Evolutionary conservation across 768 basidiomycete species (phyloP), one percentile per base, ranked within the genome.

Genomic region (Mycena indigotica): DNA sequence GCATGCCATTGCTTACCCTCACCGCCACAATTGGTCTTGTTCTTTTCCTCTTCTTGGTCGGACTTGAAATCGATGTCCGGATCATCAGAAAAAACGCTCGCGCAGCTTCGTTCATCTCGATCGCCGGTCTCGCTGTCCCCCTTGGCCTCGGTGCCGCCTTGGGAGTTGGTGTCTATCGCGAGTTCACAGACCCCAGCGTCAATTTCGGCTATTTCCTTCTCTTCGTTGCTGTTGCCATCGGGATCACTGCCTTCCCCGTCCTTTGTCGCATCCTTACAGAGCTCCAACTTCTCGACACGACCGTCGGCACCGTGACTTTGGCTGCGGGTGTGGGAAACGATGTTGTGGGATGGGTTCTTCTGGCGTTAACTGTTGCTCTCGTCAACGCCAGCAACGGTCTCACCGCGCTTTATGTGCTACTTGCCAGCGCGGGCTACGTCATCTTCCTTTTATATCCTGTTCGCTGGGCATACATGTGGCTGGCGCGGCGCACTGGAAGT

Each of bases 241-340:
- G 89, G 2, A 90, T 91, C 69, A 91, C 89, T 3, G 89, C 89
- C 0, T 92, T 92, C 74, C 89, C 89, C 1, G 89, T 92, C 4
- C 80, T 92, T 3, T 91, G 89, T 73, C 83, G 93, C 70, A 95
- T 94, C 67, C 80, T 96, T 21, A 88, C 88, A 1, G 91, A 91
- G 61, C 78, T 88, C 60, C 88, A 89, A 67, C 82, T 96, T 2
- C 79, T 95, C 48, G 87, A 91, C 45, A 93, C 91, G 23, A 82
- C 82, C n/a, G 92, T 96, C n/a, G 94, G 94, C 1, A 80, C 89
- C 1, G 84, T 93, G 32, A 84, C 85, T 0, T 81, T 96, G 5
- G 85, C 91, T 1, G 91, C 93, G 0, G 94, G 93, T 45, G 86
- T 95, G 2, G 87, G 87, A 1, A 89, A 90, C 66, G 88, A 84